phyloP scores from a whole-genome alignment of 1,284 basidiomycete genomes.

The Marasmius oreades region DNA sequence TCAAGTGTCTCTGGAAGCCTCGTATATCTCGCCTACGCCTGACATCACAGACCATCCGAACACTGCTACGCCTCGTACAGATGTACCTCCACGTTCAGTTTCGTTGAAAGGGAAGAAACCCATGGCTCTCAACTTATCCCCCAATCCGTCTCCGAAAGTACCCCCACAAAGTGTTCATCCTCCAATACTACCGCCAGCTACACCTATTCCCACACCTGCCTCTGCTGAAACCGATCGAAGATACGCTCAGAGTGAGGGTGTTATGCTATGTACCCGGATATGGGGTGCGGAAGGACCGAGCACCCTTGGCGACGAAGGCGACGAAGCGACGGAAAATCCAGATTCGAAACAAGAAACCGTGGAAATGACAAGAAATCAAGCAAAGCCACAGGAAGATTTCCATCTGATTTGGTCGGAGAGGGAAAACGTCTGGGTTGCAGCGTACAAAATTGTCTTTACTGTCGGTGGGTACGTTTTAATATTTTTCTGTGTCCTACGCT shows the following conservation, averaged over 20 bases:
- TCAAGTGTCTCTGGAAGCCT: conserved; percentile 77
- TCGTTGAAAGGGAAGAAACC: conserved; percentile 31
- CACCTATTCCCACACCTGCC: conserved; percentile 72
- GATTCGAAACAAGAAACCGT: background rate
- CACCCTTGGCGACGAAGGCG: conserved; percentile 6
- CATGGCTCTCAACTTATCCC: conserved; percentile 9
- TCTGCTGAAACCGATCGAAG: conserved; percentile 65
- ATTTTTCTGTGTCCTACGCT: conserved; percentile 2
- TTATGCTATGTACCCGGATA: conserved; percentile 61
- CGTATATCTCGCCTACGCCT: conserved; percentile 66
- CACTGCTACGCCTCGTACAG: conserved; percentile 37
- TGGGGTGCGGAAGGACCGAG: conserved; percentile 48
- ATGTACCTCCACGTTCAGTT: conserved; percentile 42
- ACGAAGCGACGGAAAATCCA: background rate
- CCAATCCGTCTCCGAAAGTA: conserved; percentile 25
- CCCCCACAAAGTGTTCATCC: conserved; percentile 35
- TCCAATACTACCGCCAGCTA: conserved; percentile 70
- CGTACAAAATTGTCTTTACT: conserved; percentile 71
- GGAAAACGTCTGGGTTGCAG: conserved; percentile 64
- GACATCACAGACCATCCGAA: conserved; percentile 16
- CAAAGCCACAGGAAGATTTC: conserved; percentile 50
- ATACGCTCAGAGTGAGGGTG: conserved; percentile 77
- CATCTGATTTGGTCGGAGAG: conserved; percentile 57
- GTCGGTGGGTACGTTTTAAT: conserved; percentile 58
- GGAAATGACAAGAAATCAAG: background rate